phyloP scores from a whole-genome alignment of 106 monocot genomes.

The Platanthera zijinensis region DNA sequence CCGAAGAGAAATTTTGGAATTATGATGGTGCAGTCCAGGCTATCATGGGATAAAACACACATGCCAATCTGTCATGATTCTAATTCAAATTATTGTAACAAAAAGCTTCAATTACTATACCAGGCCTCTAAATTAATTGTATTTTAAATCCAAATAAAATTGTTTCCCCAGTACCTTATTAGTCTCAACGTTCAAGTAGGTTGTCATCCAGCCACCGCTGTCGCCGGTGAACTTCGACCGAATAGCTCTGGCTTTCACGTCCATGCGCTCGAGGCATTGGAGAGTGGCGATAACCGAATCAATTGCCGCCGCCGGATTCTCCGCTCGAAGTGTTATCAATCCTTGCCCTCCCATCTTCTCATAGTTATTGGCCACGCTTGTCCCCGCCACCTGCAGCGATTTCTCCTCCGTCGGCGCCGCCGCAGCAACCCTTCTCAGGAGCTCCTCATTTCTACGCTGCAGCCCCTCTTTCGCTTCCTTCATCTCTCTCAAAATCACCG shows the following conservation, averaged over 20 bases:
- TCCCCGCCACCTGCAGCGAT: background rate
- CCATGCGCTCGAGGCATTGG: constrained; percentile 18
- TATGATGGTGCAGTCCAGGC: too few species aligned
- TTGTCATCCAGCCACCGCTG: background rate
- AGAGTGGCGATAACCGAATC: constrained; percentile 23
- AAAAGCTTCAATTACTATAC: too few species aligned
- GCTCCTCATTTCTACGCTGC: constrained; percentile 15
- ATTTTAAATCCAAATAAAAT: background rate
- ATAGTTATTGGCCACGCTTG: too few species aligned
- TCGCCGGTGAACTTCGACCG: background rate
- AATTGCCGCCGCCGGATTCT: constrained; percentile 8
- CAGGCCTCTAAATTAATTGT: too few species aligned
- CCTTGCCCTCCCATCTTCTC: background rate
- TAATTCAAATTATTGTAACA: too few species aligned
- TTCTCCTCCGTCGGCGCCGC: background rate
- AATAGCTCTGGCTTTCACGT: constrained; percentile 8
- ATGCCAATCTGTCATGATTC: too few species aligned
- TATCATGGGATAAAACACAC: too few species aligned
- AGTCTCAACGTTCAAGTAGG: constrained; percentile 1
- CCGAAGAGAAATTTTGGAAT: too few species aligned
- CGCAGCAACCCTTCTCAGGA: background rate
- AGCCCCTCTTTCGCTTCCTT: constrained; percentile 33
- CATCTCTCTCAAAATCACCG: constrained; percentile 27
- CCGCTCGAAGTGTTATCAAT: background rate
- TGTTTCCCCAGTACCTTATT: background rate